Evolutionary conservation across 371 early-diverging fungal genomes (phyloP).

Genomic region (Mucor lusitanicus): DNA sequence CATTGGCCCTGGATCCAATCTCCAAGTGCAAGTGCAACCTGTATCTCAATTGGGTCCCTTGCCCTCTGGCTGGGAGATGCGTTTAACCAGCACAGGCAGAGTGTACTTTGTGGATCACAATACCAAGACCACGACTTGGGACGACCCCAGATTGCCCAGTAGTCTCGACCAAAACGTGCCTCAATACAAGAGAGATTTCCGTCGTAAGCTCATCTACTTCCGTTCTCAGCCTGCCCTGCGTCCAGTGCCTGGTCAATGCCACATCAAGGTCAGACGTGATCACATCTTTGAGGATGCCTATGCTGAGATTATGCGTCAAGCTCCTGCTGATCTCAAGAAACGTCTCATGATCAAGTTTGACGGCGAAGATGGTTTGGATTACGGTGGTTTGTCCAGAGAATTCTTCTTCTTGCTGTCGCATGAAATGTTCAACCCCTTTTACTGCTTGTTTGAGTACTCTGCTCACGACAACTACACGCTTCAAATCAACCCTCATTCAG

Average conservation of each 20-base stretch:
- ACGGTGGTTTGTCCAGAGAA: conserved; percentile 97
- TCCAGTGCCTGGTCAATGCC: conserved; percentile 88
- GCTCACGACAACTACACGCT: conserved; percentile 97
- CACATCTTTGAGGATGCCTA: conserved; percentile 96
- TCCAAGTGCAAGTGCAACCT: conserved; percentile 73
- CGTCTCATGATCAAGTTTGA: conserved; percentile 97
- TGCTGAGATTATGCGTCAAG: conserved; percentile 88
- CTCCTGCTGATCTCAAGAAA: conserved; percentile 88
- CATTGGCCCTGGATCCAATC: conserved; percentile 54
- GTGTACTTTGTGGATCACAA: conserved; percentile 95
- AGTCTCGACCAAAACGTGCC: conserved; percentile 95
- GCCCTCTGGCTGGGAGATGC: conserved; percentile 98
- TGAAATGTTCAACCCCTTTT: conserved; percentile 99
- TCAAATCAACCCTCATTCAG: conserved; percentile 95
- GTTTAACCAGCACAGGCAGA: conserved; percentile 86
- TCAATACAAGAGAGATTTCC: conserved; percentile 97
- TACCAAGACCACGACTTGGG: conserved; percentile 93
- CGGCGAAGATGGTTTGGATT: conserved; percentile 98
- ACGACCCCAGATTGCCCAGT: conserved; percentile 95
- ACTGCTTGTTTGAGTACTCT: conserved; percentile 95
- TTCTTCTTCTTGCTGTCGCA: conserved; percentile 96
- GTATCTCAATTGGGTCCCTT: conserved; percentile 84
- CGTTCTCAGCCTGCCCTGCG: conserved; percentile 90
- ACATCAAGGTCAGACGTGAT: conserved; percentile 85
- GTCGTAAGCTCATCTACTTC: conserved; percentile 94